Conservation (phyloP, 495 filamentous ascomycete species). For the Aspergillus affinis region DNA sequence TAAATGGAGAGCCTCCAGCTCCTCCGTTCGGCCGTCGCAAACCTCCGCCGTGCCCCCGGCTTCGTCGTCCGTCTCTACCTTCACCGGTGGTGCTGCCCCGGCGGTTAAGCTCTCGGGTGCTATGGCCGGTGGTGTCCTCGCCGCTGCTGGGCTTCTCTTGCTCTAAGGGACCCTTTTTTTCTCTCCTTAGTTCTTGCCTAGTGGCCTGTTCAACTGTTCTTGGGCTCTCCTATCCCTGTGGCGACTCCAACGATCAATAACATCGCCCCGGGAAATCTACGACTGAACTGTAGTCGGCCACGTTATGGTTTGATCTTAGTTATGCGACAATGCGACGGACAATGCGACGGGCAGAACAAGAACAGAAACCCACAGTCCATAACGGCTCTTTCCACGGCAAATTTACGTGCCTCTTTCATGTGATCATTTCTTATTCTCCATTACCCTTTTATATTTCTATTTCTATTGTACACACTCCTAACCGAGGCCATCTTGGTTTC, state of each 20-base stretch:
- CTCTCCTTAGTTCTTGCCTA: background rate
- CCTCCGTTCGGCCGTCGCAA: conserved; percentile 20
- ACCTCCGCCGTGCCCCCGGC: conserved; percentile 18
- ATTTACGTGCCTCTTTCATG: background rate
- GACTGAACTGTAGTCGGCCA: background rate
- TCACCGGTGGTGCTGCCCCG: conserved; percentile 30
- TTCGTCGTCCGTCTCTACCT: conserved; percentile 23
- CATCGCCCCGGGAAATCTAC: background rate
- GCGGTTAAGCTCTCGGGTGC: conserved; percentile 33
- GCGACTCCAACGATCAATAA: background rate
- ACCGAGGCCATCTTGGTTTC: background rate
- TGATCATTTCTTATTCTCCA: background rate
- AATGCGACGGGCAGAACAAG: background rate
- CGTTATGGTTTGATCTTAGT: too few species aligned
- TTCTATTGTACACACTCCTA: background rate
- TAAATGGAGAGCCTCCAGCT: conserved; percentile 15
- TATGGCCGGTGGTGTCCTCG: conserved; percentile 40
- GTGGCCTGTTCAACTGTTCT: background rate
- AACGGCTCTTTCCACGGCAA: background rate
- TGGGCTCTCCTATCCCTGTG: background rate
- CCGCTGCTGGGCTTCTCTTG: conserved; percentile 44
- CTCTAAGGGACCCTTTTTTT: conserved; percentile 28
- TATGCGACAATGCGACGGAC: too few species aligned
- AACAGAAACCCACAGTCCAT: background rate
- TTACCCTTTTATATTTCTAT: background rate